Conservation (phyloP, 306 rosid species). For the Dryas alaskensis region DNA sequence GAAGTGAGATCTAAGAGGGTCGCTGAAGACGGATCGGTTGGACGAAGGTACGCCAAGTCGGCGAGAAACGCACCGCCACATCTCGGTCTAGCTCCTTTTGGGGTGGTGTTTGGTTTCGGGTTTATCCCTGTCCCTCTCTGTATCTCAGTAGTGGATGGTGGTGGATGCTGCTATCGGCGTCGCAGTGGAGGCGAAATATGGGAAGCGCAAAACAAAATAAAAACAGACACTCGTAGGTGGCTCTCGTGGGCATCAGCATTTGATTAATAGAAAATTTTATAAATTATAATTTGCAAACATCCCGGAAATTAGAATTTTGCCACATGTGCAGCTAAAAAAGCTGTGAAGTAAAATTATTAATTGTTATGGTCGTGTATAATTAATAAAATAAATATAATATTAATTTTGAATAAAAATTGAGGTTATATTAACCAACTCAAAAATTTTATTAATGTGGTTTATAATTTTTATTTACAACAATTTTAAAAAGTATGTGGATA, state of each 20-base stretch:
- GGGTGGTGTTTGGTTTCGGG: not conserved
- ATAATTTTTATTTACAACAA: too few relatives aligned
- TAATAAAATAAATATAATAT: too few relatives aligned
- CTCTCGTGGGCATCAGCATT: not conserved
- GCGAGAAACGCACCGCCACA: slow-evolving; percentile 96
- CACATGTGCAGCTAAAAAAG: too few relatives aligned
- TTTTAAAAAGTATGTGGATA: too few relatives aligned
- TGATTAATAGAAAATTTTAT: not conserved
- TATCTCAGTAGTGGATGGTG: not conserved
- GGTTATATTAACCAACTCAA: too few relatives aligned
- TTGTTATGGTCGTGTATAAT: too few relatives aligned
- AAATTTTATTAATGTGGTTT: too few relatives aligned
- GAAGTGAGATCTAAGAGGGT: slow-evolving; percentile 56
- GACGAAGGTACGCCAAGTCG: slow-evolving; percentile 53
- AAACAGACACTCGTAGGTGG: not conserved
- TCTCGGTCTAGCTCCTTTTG: slow-evolving; percentile 13
- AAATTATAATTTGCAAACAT: too few relatives aligned
- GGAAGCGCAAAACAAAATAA: not conserved
- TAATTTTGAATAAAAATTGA: too few relatives aligned
- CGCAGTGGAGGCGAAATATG: slow-evolving; percentile 17
- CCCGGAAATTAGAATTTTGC: too few relatives aligned
- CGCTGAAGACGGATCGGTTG: slow-evolving; percentile 41
- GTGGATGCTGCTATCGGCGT: slow-evolving; percentile 2
- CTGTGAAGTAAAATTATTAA: too few relatives aligned
- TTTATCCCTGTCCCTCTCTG: not conserved